Evolutionary conservation across 495 filamentous ascomycete species (phyloP), one percentile per base, ranked within the genome.

Genomic region (Xylaria acuta): DNA sequence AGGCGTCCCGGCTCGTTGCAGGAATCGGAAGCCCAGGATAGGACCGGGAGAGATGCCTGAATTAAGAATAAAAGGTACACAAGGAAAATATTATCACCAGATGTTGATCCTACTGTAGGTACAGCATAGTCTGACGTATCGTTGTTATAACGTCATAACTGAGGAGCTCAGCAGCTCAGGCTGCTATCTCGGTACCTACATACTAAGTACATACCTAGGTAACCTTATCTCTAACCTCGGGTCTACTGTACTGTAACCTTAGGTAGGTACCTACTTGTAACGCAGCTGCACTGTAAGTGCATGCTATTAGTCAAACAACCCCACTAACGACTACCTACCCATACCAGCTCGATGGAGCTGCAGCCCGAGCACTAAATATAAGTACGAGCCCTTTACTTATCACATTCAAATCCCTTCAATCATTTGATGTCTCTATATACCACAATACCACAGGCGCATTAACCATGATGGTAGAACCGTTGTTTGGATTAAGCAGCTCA

Each of bases 121-220:
- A 38, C 27, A n/a, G n/a, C n/a, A n/a, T n/a, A n/a, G 25, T 7
- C 45, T 67, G 12, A 51, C 32, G 40, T 56, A 22, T 2, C 36
- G 20, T 41, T 56, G 65, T 43, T 56, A 40, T 41, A 67, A 67
- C 65, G 65, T 67, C 65, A 67, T 67, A 67, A 67, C 22, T 56
- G 36, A 30, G 20, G 34, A 56, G 34, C 65, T 56, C n/a, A 56
- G 30, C 25, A 18, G 41, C 16, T 27, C 0, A 5, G 0, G n/a
- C 25, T 36, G 14, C 56, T 40, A 5, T 27, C 34, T 62, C 1
- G 20, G 56, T 36, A 59, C 18, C 58, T 22, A 32, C 1, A 2
- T 32, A 38, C 27, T 14, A 58, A 2, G 11, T 25, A 58, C 5
- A 18, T 58, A 34, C 54, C 14, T 45, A 18, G 4, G 4, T 41